Conservation (phyloP, 1,139 yeast genomes). For the Cylindricascospora bacillispora region DNA sequence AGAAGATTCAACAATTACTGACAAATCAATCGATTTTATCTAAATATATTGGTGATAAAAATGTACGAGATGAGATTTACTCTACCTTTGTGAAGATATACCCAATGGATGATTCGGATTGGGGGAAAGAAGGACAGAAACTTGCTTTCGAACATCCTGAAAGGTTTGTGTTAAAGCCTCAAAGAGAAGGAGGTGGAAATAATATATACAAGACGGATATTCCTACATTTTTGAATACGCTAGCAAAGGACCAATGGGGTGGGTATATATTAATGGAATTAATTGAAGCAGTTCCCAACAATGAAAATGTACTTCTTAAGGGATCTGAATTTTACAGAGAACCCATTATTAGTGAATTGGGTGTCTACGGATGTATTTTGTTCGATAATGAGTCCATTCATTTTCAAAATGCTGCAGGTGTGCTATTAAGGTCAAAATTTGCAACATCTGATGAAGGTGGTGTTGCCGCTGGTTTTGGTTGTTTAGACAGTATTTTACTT, state of each 20-base stretch:
- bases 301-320: conserved; percentile 57
- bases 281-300: conserved; percentile 55
- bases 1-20: conserved; percentile 81
- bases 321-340: conserved; percentile 50
- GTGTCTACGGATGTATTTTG: conserved; percentile 73
- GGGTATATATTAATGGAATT: conserved; percentile 91
- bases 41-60: conserved; percentile 30
- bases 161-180: conserved; percentile 80
- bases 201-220: conserved; percentile 79
- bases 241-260: conserved; percentile 70
- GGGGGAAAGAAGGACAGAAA: conserved; percentile 51
- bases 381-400: conserved; percentile 53
- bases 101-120: conserved; percentile 63
- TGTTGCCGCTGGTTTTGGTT: conserved; percentile 97
- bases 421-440: conserved; percentile 78
- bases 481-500: conserved; percentile 61
- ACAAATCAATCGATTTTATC: conserved; percentile 41
- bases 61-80: conserved; percentile 27
- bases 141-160: conserved; percentile 59
- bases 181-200: conserved; percentile 94
- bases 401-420: conserved; percentile 63
- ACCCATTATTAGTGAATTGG: conserved; percentile 76
- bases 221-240: conserved; percentile 49
- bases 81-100: conserved; percentile 75
- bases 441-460: conserved; percentile 91